These are phyloP conservation scores for Epichloe typhina DNA, from an alignment of 2,329 filamentous ascomycete species.

Conservation along the genomic window DNA sequence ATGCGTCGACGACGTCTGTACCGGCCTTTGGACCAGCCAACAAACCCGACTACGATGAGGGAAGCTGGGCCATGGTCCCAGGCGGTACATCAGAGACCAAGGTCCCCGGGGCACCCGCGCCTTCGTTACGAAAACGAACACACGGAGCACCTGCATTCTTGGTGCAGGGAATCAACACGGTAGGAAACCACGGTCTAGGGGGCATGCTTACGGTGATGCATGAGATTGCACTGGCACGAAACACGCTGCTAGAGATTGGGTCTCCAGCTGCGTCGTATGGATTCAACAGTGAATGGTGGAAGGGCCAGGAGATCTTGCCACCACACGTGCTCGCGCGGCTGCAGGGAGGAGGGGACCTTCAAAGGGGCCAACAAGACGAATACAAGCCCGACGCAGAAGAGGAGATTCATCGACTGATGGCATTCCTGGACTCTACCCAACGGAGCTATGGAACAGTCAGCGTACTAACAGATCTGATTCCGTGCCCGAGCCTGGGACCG, in stretches of 20 bases:
- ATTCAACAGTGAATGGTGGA: slow-evolving; percentile 48
- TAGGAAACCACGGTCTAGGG: slow-evolving; percentile 31
- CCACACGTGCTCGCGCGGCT: slow-evolving; percentile 23
- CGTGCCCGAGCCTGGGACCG: slow-evolving; percentile 19
- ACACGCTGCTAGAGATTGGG: slow-evolving; percentile 36
- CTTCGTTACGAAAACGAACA: slow-evolving; percentile 31
- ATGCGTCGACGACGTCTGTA: slow-evolving; percentile 20
- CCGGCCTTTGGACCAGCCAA: slow-evolving; percentile 48
- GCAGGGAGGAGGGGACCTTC: slow-evolving; percentile 16
- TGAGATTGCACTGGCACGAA: slow-evolving; percentile 44
- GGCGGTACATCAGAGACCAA: slow-evolving; percentile 16
- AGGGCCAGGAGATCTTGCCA: slow-evolving; percentile 36
- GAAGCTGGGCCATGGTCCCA: slow-evolving; percentile 47
- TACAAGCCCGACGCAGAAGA: slow-evolving; percentile 29
- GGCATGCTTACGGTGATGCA: slow-evolving; percentile 46
- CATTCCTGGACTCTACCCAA: slow-evolving; percentile 48
- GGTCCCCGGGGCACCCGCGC: slow-evolving; percentile 12
- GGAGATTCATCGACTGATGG: slow-evolving; percentile 49
- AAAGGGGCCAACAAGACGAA: slow-evolving; percentile 17
- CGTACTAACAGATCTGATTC: slow-evolving; percentile 26
- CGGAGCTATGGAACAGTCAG: slow-evolving; percentile 46
- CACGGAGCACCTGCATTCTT: slow-evolving; percentile 38
- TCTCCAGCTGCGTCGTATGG: slow-evolving; percentile 35
- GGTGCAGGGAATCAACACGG: slow-evolving; percentile 19
- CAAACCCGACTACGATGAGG: slow-evolving; percentile 38